phyloP scores from a whole-genome alignment of 441 rosid species.

The Codiaeum variegatum region DNA sequence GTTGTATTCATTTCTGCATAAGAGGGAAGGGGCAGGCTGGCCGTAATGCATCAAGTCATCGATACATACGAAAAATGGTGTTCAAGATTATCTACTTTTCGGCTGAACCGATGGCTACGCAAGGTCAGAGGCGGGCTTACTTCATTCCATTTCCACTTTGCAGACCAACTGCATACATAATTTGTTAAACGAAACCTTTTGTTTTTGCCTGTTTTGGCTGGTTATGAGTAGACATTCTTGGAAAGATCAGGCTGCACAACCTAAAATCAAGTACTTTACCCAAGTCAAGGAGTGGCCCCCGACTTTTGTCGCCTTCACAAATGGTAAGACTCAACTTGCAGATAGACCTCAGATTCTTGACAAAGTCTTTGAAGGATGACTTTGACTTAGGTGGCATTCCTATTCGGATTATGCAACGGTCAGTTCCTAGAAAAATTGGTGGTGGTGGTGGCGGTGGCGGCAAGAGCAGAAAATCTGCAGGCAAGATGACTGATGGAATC shows the following conservation, averaged over 20 bases:
- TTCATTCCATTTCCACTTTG: not conserved
- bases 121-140: conserved; percentile 46
- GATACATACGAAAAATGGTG: conserved; percentile 82
- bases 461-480: conserved; percentile 26
- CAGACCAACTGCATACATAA: not conserved
- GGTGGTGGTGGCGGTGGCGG: conserved; percentile 21
- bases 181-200: conserved; percentile 1
- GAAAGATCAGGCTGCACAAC: conserved; percentile 83
- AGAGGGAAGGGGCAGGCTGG: conserved; percentile 74
- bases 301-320: conserved; percentile 80
- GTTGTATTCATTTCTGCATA: conserved; percentile 76
- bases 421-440: conserved; percentile 30
- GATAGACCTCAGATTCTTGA: conserved; percentile 73
- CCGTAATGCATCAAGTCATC: conserved; percentile 66
- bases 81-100: conserved; percentile 75
- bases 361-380: conserved; percentile 86
- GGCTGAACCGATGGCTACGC: conserved; percentile 85
- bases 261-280: conserved; percentile 87
- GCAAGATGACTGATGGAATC: conserved; percentile 31
- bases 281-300: conserved; percentile 98
- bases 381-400: conserved; percentile 90
- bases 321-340: conserved; percentile 55
- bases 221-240: conserved; percentile 94
- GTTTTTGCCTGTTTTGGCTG: conserved; percentile 31
- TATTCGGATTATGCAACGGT: conserved; percentile 75